A percentile compares a stretch with the other conserved stretches of the same genome.
Conservation (phyloP, 179 eudicot genomes). For the Spinacia oleracea region DNA sequence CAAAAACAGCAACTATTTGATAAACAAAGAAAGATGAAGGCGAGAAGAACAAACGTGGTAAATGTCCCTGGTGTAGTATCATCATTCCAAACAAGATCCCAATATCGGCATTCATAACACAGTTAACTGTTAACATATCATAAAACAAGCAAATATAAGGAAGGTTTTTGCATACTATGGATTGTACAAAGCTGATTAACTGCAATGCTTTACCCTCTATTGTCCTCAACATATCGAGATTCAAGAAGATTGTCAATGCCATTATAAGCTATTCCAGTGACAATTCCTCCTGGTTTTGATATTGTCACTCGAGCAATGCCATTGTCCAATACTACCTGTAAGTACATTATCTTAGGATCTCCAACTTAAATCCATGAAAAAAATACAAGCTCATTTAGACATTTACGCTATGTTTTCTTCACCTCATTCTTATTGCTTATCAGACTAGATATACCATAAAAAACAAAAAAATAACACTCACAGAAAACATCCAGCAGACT, state of each 20-base stretch:
- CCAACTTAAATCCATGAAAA: background rate
- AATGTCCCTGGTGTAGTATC: conserved; percentile 35
- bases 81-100: conserved; percentile 49
- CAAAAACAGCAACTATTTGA: too few relatives aligned
- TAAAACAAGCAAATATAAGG: background rate
- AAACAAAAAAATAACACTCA: too few relatives aligned
- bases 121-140: conserved; percentile 18
- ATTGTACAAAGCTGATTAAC: background rate
- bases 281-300: conserved; percentile 49
- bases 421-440: too few relatives aligned
- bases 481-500: too few relatives aligned
- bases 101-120: conserved; percentile 32
- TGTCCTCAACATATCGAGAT: conserved; percentile 38
- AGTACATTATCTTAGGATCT: background rate
- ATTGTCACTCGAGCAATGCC: conserved; percentile 39
- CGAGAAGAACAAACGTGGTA: conserved; percentile 35
- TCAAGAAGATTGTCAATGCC: conserved; percentile 52
- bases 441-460: too few relatives aligned
- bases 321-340: conserved; percentile 46
- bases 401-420: too few relatives aligned
- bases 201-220: conserved; percentile 41
- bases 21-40: conserved; percentile 6
- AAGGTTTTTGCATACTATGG: background rate
- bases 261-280: conserved; percentile 45
- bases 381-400: background rate